Evolutionary conservation across 116 monocot species (phyloP).

Genomic region (Trichopus zeylanicus): DNA sequence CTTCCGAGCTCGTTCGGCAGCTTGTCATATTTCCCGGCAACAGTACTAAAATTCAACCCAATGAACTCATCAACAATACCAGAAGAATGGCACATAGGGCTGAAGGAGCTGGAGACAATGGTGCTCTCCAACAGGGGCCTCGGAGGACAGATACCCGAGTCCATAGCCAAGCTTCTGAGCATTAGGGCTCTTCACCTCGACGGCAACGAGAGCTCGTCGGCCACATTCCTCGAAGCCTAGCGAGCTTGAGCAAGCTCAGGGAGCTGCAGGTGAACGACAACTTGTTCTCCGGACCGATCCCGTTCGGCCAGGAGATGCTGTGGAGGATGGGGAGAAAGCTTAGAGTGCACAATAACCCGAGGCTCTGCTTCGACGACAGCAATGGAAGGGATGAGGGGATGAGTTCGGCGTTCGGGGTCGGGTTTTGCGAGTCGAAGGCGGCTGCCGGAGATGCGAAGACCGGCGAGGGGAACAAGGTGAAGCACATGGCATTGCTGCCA

Average conservation of each 20-base stretch:
- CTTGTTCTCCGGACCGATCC: slow-evolving; percentile 49
- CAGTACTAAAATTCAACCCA: slow-evolving; percentile 48
- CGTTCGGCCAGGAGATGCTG: slow-evolving; percentile 47
- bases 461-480: too few species aligned
- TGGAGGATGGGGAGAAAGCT: slow-evolving; percentile 86
- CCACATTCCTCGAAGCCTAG: slow-evolving; percentile 41
- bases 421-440: slow-evolving; percentile 22
- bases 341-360: slow-evolving; percentile 47
- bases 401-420: slow-evolving; percentile 28
- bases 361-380: slow-evolving; percentile 50
- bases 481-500: too few species aligned
- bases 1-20: slow-evolving; percentile 33
- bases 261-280: slow-evolving; percentile 74
- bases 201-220: slow-evolving; percentile 56
- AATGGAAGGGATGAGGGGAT: slow-evolving; percentile 21
- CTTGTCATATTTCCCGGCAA: slow-evolving; percentile 30
- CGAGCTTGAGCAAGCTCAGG: slow-evolving; percentile 36
- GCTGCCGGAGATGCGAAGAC: background rate
- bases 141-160: slow-evolving; percentile 51
- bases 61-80: slow-evolving; percentile 29
- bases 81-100: slow-evolving; percentile 26
- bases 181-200: slow-evolving; percentile 72
- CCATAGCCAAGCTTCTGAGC: slow-evolving; percentile 32
- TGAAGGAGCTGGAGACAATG: slow-evolving; percentile 41
- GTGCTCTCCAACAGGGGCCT: slow-evolving; percentile 67